Percentiles rank a stretch among this genome's conserved stretches.
Conservation (phyloP, 2,329 filamentous ascomycete genomes). For the Fusarium chuoi region DNA sequence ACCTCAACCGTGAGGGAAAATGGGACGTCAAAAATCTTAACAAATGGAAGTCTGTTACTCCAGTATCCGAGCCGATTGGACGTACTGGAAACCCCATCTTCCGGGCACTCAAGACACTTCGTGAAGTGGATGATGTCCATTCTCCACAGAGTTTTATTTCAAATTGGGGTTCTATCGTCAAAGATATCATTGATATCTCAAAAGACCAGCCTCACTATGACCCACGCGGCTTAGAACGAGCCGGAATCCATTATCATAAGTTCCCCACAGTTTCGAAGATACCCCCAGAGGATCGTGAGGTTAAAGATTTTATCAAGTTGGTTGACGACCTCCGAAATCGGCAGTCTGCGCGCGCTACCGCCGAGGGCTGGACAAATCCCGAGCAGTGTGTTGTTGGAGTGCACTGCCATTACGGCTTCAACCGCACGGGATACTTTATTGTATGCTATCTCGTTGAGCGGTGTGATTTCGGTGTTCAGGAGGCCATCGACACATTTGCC, state of each 20-base stretch:
- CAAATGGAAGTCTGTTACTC: slow-evolving; percentile 85
- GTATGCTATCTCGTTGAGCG: slow-evolving; percentile 90
- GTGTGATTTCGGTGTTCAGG: slow-evolving; percentile 75
- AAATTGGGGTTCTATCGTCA: slow-evolving; percentile 73
- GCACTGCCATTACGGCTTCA: slow-evolving; percentile 97
- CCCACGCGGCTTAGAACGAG: slow-evolving; percentile 73
- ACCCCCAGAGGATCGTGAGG: slow-evolving; percentile 71
- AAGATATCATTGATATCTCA: slow-evolving; percentile 88
- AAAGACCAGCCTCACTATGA: slow-evolving; percentile 93
- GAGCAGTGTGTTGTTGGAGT: slow-evolving; percentile 73
- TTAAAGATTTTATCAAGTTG: slow-evolving; percentile 64
- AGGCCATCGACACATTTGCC: slow-evolving; percentile 83
- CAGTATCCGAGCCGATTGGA: slow-evolving; percentile 82
- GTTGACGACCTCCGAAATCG: slow-evolving; percentile 69
- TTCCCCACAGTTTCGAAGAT: slow-evolving; percentile 93
- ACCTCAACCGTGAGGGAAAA: slow-evolving; percentile 89
- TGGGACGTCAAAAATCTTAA: slow-evolving; percentile 97
- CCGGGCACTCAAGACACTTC: slow-evolving; percentile 90
- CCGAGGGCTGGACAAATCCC: slow-evolving; percentile 55
- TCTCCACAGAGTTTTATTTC: slow-evolving; percentile 77
- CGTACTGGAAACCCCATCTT: slow-evolving; percentile 67
- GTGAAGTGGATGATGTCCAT: slow-evolving; percentile 87
- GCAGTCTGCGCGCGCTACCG: slow-evolving; percentile 53
- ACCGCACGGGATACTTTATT: slow-evolving; percentile 91
- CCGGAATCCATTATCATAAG: slow-evolving; percentile 80